Evolutionary conservation across 2,329 filamentous ascomycete species (phyloP).

Genomic region (Fusarium sp.): DNA sequence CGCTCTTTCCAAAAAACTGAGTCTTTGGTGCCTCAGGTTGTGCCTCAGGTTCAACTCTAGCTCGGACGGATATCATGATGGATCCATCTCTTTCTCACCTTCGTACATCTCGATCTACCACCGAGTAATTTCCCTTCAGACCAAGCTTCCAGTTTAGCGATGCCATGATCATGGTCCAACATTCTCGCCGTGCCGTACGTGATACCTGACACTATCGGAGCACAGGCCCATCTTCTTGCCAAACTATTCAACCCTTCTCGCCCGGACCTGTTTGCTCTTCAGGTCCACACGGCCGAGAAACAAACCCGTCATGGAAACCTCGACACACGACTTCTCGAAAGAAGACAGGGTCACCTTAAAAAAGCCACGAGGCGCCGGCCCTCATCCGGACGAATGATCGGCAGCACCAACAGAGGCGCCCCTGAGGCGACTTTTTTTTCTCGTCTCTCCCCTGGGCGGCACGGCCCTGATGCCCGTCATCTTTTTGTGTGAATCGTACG

Average conservation of each 20-base stretch:
- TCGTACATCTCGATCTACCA: neutral
- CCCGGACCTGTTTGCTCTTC: neutral
- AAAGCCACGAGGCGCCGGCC: constrained; percentile 4
- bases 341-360: neutral
- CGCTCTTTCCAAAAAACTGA: neutral
- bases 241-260: neutral
- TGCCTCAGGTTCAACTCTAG: neutral
- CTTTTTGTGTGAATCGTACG: constrained; percentile 12
- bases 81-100: neutral
- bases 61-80: neutral
- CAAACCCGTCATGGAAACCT: neutral
- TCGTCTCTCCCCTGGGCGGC: neutral
- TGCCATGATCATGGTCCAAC: neutral
- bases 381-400: constrained; percentile 13
- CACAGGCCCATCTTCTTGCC: neutral
- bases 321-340: neutral
- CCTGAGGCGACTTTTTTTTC: neutral
- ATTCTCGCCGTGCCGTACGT: neutral
- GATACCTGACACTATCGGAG: neutral
- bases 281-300: neutral
- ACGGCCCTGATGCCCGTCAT: neutral
- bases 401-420: neutral
- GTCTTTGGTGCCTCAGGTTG: neutral
- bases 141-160: neutral
- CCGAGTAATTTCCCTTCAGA: neutral